A percentile compares a stretch with the other conserved stretches of the same genome.
Evolutionary conservation across 805 yeast species (phyloP).

Genomic region (Starmera caribaea): DNA sequence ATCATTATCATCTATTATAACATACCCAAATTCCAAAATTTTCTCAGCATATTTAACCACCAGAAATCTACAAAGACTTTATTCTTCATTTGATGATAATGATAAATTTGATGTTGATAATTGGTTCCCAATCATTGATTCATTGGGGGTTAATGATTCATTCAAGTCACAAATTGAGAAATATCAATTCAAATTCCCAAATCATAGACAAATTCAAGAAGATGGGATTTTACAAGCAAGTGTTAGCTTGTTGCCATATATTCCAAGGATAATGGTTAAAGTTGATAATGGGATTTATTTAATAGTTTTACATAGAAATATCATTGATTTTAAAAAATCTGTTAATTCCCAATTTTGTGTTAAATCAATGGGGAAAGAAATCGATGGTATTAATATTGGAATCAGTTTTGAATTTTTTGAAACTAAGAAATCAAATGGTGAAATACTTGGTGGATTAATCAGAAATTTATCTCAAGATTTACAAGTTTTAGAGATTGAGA

Average conservation of each 20-base stretch:
- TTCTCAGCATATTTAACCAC: constrained; percentile 50
- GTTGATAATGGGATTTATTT: constrained; percentile 34
- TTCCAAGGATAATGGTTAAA: constrained; percentile 58
- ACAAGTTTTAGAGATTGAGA: no score
- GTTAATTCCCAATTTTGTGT: no score
- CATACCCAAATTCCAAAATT: constrained; percentile 9
- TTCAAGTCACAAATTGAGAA: constrained; percentile 38
- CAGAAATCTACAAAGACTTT: constrained; percentile 48
- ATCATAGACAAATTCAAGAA: constrained; percentile 19
- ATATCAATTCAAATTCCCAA: constrained; percentile 13
- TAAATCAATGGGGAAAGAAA: no score
- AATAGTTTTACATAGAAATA: no score
- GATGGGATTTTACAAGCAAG: constrained; percentile 55
- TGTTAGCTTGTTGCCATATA: constrained; percentile 63
- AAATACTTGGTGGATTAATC: no score
- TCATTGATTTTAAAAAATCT: no score
- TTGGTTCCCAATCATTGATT: constrained; percentile 73
- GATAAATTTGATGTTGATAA: constrained; percentile 38
- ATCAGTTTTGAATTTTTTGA: no score
- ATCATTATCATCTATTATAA: constrained; percentile 1
- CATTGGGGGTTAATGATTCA: constrained; percentile 36
- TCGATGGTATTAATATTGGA: no score
- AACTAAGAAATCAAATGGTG: no score
- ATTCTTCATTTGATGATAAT: constrained; percentile 34
- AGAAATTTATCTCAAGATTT: no score